These are phyloP conservation scores for Myxozyma kluyveri DNA, from an alignment of 805 yeast species.

Conservation along the genomic window DNA sequence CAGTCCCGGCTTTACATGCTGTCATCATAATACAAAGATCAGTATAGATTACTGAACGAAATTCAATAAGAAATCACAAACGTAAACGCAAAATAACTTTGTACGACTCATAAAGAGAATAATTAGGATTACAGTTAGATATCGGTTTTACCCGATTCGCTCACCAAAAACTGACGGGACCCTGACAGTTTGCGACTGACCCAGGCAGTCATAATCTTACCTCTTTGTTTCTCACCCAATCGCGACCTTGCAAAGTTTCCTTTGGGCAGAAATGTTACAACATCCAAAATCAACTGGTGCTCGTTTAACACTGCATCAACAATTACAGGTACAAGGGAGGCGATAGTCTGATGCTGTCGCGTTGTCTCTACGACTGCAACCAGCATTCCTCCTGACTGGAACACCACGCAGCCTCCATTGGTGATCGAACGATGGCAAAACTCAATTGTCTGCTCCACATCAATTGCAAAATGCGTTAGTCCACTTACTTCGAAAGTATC, in stretches of 20 bases:
- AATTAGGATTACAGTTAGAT: too few species aligned
- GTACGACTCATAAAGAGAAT: background rate
- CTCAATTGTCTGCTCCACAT: slow-evolving; percentile 70
- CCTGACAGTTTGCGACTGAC: slow-evolving; percentile 46
- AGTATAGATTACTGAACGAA: background rate
- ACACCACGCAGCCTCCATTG: slow-evolving; percentile 53
- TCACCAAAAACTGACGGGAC: slow-evolving; percentile 29
- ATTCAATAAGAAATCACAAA: background rate
- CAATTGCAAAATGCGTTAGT: slow-evolving; percentile 82
- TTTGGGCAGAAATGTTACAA: slow-evolving; percentile 71
- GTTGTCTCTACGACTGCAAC: slow-evolving; percentile 69
- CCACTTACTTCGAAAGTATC: slow-evolving; percentile 92
- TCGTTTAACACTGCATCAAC: slow-evolving; percentile 73
- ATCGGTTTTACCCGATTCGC: slow-evolving; percentile 1
- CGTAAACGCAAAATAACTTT: background rate
- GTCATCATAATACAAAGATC: background rate
- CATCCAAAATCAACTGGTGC: slow-evolving; percentile 79
- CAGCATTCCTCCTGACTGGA: slow-evolving; percentile 77
- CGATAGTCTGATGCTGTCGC: slow-evolving; percentile 48
- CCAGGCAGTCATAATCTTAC: slow-evolving; percentile 59
- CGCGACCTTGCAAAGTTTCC: slow-evolving; percentile 67
- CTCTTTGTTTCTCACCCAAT: slow-evolving; percentile 73
- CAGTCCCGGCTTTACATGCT: slow-evolving; percentile 39
- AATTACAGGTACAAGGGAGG: slow-evolving; percentile 79
- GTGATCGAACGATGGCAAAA: slow-evolving; percentile 47